Evolutionary conservation across 768 basidiomycete species (phyloP).

Genomic region (Suillus subalutaceus): DNA sequence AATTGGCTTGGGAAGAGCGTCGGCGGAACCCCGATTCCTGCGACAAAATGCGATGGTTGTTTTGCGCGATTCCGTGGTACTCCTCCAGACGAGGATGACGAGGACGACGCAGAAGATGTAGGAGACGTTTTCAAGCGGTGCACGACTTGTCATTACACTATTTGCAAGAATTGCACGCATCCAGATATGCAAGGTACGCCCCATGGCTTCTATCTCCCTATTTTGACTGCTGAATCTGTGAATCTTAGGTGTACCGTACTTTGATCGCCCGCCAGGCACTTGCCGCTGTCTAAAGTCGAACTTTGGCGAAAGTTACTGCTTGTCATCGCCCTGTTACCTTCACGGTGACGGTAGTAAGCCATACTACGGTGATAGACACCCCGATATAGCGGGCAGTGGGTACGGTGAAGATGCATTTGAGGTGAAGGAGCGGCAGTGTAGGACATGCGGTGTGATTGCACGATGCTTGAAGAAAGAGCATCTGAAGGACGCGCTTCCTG

Average conservation of each 20-base stretch:
- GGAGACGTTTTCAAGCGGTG: neutral
- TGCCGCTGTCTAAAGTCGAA: neutral
- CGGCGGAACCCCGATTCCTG: neutral
- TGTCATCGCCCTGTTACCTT: neutral
- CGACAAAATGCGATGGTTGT: neutral
- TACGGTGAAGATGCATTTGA: conserved; percentile 19
- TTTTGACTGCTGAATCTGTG: neutral
- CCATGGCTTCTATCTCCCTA: neutral
- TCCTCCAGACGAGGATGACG: conserved; percentile 1
- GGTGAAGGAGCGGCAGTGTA: conserved; percentile 16
- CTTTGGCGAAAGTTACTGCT: conserved; percentile 2
- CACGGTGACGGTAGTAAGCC: neutral
- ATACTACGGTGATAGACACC: neutral
- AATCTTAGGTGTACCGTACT: neutral
- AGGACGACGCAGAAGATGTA: neutral
- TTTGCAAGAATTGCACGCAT: neutral
- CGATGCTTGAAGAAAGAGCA: conserved; percentile 25
- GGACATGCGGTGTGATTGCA: conserved; percentile 22
- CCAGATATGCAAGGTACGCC: neutral
- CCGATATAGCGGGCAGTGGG: neutral
- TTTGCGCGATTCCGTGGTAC: neutral
- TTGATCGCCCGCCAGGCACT: neutral
- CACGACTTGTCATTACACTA: neutral
- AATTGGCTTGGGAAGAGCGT: neutral
- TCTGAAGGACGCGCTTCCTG: conserved; percentile 23